phyloP scores from a whole-genome alignment of 345 rosid genomes.

The Ricinus communis region DNA sequence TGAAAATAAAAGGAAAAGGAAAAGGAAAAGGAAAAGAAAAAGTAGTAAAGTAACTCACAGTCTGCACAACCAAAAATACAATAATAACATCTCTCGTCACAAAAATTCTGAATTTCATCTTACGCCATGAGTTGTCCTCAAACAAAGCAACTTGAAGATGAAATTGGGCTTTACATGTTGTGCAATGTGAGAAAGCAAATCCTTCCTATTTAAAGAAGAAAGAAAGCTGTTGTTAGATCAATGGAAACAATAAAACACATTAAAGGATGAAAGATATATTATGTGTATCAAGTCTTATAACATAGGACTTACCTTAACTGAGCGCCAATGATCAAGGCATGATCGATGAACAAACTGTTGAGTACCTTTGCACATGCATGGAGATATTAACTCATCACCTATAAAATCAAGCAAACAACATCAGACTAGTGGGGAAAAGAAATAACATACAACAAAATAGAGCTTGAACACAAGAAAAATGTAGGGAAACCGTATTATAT shows the following conservation, averaged over 20 bases:
- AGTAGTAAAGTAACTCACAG: constrained; percentile 43
- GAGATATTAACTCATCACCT: constrained; percentile 93
- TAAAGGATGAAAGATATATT: not conserved
- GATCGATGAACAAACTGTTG: constrained; percentile 87
- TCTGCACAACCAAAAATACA: constrained; percentile 85
- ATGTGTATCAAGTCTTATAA: not conserved
- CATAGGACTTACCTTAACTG: constrained; percentile 48
- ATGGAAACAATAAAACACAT: not conserved
- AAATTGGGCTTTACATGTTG: constrained; percentile 85
- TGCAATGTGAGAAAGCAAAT: constrained; percentile 93
- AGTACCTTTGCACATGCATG: constrained; percentile 98
- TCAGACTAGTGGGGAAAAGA: not conserved
- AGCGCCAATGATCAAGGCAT: constrained; percentile 92
- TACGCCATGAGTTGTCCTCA: constrained; percentile 90
- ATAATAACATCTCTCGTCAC: constrained; percentile 91
- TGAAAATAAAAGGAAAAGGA: not conserved
- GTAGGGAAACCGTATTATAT: not conserved
- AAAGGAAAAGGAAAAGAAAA: not conserved
- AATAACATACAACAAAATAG: not conserved
- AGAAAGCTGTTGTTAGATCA: not conserved
- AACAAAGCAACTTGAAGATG: constrained; percentile 67
- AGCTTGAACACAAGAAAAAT: not conserved
- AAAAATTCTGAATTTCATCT: constrained; percentile 84
- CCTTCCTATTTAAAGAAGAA: constrained; percentile 62
- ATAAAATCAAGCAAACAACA: constrained; percentile 17